These are phyloP conservation scores for Lentinula guzmanii DNA, from an alignment of 768 basidiomycete genomes.

Conservation along the genomic window DNA sequence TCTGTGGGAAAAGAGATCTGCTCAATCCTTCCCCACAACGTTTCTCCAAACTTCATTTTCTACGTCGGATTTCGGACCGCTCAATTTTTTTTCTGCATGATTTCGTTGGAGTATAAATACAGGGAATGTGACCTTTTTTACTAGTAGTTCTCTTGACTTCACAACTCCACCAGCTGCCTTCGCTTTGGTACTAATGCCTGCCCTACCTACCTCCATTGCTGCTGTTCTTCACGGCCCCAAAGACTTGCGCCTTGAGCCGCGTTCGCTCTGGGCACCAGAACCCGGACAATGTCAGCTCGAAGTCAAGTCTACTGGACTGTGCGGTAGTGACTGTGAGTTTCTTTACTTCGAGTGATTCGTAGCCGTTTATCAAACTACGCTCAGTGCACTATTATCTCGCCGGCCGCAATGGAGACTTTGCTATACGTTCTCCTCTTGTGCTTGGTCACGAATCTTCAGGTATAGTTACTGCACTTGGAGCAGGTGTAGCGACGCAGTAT, in stretches of 20 bases:
- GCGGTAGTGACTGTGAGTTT: slow-evolving; percentile 73
- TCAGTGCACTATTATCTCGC: slow-evolving; percentile 88
- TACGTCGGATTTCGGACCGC: not conserved
- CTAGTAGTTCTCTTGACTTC: slow-evolving; percentile 13
- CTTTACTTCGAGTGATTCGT: not conserved
- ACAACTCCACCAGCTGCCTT: slow-evolving; percentile 17
- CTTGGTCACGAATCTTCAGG: slow-evolving; percentile 96
- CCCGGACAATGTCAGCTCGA: slow-evolving; percentile 75
- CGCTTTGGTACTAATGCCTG: slow-evolving; percentile 9
- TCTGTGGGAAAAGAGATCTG: not conserved
- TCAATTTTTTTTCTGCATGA: not conserved
- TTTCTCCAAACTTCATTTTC: slow-evolving; percentile 1
- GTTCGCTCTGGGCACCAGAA: slow-evolving; percentile 66
- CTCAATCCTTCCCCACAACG: not conserved
- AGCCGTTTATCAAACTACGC: slow-evolving; percentile 1
- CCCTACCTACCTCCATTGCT: slow-evolving; percentile 54
- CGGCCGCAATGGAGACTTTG: slow-evolving; percentile 91
- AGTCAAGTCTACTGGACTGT: slow-evolving; percentile 81
- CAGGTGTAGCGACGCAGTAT: slow-evolving; percentile 38
- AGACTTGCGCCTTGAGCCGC: slow-evolving; percentile 77
- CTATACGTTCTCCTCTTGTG: slow-evolving; percentile 77
- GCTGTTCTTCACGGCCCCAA: slow-evolving; percentile 80
- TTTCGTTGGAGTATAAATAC: slow-evolving; percentile 9
- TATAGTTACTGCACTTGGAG: slow-evolving; percentile 75
- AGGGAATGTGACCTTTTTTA: slow-evolving; percentile 10